Percentiles rank a stretch among this genome's conserved stretches.
These are phyloP conservation scores for Aureobasidium namibiae DNA, from an alignment of 2,329 filamentous ascomycete species.

Conservation along the genomic window DNA sequence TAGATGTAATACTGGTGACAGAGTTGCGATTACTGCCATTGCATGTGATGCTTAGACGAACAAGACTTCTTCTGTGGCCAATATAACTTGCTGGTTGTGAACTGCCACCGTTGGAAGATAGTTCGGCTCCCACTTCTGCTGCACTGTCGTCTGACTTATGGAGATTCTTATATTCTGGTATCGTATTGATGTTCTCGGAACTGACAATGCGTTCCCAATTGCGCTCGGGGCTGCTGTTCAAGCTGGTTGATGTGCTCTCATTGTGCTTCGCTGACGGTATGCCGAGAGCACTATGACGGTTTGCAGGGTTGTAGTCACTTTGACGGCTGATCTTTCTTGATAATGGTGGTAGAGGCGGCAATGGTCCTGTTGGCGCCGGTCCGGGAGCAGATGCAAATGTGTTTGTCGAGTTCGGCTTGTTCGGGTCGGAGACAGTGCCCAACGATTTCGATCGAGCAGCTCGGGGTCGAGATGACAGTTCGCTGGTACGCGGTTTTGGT, in stretches of 20 bases:
- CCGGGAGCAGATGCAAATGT: constrained; percentile 18
- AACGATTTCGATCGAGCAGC: constrained; percentile 22
- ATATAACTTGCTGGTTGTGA: not conserved
- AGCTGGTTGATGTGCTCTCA: not conserved
- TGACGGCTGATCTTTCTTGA: constrained; percentile 19
- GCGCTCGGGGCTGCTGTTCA: constrained; percentile 8
- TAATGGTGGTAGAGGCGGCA: constrained; percentile 35
- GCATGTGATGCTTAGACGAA: constrained; percentile 21
- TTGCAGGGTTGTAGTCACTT: constrained; percentile 13
- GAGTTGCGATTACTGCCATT: constrained; percentile 18
- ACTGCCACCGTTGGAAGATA: not conserved
- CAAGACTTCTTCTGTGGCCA: not conserved
- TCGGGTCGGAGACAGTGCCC: constrained; percentile 18
- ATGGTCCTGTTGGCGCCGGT: constrained; percentile 32
- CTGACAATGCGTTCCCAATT: constrained; percentile 8
- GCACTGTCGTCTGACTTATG: not conserved
- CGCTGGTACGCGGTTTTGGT: constrained; percentile 9
- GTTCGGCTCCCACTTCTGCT: not conserved
- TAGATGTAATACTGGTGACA: constrained; percentile 19
- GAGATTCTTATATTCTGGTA: not conserved
- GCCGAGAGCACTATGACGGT: not conserved
- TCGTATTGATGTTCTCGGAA: not conserved
- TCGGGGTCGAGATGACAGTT: not conserved
- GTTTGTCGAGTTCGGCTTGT: constrained; percentile 17
- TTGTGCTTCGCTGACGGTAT: constrained; percentile 1